These are phyloP conservation scores for Solanum chiquidenum DNA, from an alignment of 257 asterid species.

Conservation along the genomic window DNA sequence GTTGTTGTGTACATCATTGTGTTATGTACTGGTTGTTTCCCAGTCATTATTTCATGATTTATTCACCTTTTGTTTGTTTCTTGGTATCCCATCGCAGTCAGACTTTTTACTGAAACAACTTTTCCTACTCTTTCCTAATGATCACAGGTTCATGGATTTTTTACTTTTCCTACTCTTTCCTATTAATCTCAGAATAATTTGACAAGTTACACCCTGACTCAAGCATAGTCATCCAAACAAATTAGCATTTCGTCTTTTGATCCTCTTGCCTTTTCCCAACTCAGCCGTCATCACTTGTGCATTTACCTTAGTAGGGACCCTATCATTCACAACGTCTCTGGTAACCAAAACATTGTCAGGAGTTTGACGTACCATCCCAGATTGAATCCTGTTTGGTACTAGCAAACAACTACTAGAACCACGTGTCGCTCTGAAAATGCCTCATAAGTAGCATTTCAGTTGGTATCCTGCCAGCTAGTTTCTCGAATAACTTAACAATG, in stretches of 20 bases:
- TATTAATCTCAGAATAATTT: background rate
- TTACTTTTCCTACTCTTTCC: too few species aligned
- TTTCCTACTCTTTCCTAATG: background rate
- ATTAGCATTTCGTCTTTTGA: too few species aligned
- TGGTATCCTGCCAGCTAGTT: conserved; percentile 41
- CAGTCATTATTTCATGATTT: background rate
- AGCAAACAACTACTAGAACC: background rate
- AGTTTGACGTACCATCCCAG: background rate
- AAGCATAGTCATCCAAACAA: too few species aligned
- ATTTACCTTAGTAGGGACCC: too few species aligned
- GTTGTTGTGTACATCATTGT: background rate
- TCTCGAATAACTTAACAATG: background rate
- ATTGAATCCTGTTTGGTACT: background rate
- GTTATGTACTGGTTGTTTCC: background rate
- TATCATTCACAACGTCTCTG: too few species aligned
- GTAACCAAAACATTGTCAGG: background rate
- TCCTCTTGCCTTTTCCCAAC: too few species aligned
- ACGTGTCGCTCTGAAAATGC: conserved; percentile 46
- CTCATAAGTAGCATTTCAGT: conserved; percentile 62
- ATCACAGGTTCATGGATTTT: too few species aligned
- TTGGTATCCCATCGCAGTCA: background rate
- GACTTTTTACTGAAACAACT: background rate
- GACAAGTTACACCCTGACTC: too few species aligned
- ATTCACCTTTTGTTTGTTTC: background rate
- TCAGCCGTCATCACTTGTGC: too few species aligned